phyloP scores from a whole-genome alignment of 768 basidiomycete species.

The Holtermanniella nyarrowii region DNA sequence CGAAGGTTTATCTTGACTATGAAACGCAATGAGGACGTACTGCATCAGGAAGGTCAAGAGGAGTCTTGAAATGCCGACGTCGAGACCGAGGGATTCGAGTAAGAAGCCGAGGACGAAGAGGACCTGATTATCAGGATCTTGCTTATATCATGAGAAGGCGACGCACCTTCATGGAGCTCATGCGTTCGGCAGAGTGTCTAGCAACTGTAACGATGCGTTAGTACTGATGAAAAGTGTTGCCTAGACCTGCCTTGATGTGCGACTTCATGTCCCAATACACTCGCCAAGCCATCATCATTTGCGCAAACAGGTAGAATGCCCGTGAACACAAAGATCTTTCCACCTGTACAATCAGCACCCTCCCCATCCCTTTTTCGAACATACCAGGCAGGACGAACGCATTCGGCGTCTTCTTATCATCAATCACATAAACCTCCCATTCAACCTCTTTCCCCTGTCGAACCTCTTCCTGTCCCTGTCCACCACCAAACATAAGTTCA shows the following conservation, averaged over 20 bases:
- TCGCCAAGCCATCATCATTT: constrained; percentile 72
- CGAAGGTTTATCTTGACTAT: not conserved
- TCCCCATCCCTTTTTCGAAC: constrained; percentile 3
- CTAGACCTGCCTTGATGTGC: constrained; percentile 53
- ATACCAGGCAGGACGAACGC: constrained; percentile 66
- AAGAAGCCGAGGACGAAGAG: constrained; percentile 44
- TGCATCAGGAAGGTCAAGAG: constrained; percentile 50
- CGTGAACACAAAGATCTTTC: constrained; percentile 72
- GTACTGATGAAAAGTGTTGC: not conserved
- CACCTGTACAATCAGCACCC: constrained; percentile 42
- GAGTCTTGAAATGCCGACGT: constrained; percentile 48
- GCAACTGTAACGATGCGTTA: constrained; percentile 30
- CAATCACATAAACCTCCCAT: constrained; percentile 57
- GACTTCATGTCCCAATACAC: constrained; percentile 76
- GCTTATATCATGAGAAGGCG: not conserved
- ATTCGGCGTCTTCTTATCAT: constrained; percentile 61
- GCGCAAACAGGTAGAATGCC: constrained; percentile 70
- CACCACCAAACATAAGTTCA: constrained; percentile 23
- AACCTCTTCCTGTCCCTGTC: constrained; percentile 6
- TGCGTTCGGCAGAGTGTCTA: constrained; percentile 43
- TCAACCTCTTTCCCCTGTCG: constrained; percentile 32
- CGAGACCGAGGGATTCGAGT: constrained; percentile 48
- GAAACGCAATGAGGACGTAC: constrained; percentile 16
- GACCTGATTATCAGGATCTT: constrained; percentile 20
- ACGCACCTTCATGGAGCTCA: constrained; percentile 39